Evolutionary conservation across 73 alveolate genomes (phyloP).

Genomic region (Uronychia setigera): DNA sequence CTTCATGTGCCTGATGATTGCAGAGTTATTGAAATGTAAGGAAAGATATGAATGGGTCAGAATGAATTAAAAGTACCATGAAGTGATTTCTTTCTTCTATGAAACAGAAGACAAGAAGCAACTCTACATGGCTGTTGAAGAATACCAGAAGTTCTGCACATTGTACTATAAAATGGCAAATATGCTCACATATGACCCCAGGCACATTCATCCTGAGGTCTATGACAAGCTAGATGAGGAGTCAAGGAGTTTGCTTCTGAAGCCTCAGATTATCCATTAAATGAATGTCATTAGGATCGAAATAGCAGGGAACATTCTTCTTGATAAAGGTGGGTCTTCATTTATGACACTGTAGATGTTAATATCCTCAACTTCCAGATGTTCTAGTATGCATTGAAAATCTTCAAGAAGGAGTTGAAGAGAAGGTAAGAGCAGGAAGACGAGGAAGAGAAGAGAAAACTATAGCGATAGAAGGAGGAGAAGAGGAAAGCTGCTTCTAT

Average conservation of each 20-base stretch:
- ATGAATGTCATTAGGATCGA: constrained; percentile 12
- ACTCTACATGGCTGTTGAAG: constrained; percentile 23
- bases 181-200: constrained; percentile 20
- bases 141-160: constrained; percentile 33
- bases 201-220: constrained; percentile 17
- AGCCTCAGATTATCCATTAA: constrained; percentile 14
- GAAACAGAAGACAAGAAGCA: constrained; percentile 35
- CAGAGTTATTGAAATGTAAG: constrained; percentile 16
- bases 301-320: constrained; percentile 27
- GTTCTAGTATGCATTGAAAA: constrained; percentile 31
- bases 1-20: constrained; percentile 32
- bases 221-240: constrained; percentile 6
- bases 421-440: constrained; percentile 22
- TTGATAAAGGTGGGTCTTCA: not conserved
- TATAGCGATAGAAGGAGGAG: not conserved
- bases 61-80: constrained; percentile 33
- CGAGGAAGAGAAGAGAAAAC: constrained; percentile 12
- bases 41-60: not conserved
- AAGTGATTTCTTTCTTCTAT: constrained; percentile 22
- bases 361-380: constrained; percentile 35
- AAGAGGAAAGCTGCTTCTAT: not conserved
- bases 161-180: constrained; percentile 35
- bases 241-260: not conserved
- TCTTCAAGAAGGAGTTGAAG: constrained; percentile 16
- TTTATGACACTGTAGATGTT: constrained; percentile 14